Percentiles rank a stretch among this genome's conserved stretches.
Conservation (phyloP, 176 grass and related monocot genomes). For the Avena atlantica region DNA sequence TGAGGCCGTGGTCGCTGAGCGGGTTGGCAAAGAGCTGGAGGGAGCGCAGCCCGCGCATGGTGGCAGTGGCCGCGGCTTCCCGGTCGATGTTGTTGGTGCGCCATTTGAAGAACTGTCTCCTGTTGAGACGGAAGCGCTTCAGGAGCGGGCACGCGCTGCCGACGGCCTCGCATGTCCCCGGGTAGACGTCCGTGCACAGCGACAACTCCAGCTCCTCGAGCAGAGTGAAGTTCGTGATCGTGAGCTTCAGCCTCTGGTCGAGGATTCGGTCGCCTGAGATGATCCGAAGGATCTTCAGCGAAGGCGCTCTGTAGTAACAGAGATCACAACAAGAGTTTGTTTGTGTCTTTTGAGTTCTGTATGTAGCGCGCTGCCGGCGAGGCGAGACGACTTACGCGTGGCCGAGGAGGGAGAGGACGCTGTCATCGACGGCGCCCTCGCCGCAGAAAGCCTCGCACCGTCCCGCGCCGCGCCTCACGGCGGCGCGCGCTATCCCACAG, state of each 20-base stretch:
- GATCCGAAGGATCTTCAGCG: slow-evolving; percentile 24
- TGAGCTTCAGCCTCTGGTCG: not conserved
- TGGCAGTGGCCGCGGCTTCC: slow-evolving; percentile 7
- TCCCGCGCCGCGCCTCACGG: not conserved
- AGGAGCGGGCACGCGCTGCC: not conserved
- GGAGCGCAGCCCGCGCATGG: not conserved
- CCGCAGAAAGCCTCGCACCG: slow-evolving; percentile 23
- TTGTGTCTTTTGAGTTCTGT: too few species aligned
- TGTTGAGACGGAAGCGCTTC: slow-evolving; percentile 20
- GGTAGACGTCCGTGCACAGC: not conserved
- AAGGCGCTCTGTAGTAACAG: not conserved
- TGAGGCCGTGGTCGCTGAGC: slow-evolving; percentile 1
- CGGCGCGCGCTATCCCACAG: not conserved
- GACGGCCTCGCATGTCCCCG: not conserved
- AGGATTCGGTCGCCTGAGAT: not conserved
- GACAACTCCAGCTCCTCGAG: slow-evolving; percentile 49
- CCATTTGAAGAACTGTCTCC: not conserved
- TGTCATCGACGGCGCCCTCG: not conserved
- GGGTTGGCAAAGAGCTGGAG: slow-evolving; percentile 43
- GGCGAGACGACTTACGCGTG: not conserved
- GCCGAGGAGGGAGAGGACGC: not conserved
- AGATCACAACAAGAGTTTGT: not conserved
- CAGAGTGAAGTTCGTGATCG: not conserved
- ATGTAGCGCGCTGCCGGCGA: not conserved
- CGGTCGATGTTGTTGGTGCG: not conserved